A percentile compares a stretch with the other conserved stretches of the same genome.
Conservation (phyloP, 2,329 filamentous ascomycete species). For the Cladosporium sp. region DNA sequence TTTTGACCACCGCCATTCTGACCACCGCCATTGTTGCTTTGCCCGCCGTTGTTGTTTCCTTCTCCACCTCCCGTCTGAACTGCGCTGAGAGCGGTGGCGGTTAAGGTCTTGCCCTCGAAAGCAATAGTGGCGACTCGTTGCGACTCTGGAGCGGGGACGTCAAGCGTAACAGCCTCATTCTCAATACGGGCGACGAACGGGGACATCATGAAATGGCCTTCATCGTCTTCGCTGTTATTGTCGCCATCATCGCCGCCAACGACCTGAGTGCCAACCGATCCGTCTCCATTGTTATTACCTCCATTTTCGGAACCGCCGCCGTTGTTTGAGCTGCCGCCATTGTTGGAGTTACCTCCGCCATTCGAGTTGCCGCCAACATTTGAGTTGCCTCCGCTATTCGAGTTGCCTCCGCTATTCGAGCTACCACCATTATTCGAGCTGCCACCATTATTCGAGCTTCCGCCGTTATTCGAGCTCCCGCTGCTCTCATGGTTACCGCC, state of each 20-base stretch:
- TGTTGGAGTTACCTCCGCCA: conserved; percentile 37
- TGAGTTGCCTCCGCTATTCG: conserved; percentile 19
- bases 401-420: conserved; percentile 36
- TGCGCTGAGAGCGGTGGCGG: conserved; percentile 12
- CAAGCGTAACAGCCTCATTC: conserved; percentile 18
- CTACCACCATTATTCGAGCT: conserved; percentile 27
- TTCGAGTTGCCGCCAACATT: conserved; percentile 29
- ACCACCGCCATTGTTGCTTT: neutral
- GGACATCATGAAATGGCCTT: too few relatives aligned
- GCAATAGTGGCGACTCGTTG: conserved; percentile 14
- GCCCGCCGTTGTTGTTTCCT: neutral
- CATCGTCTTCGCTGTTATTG: conserved; percentile 15
- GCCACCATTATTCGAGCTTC: neutral
- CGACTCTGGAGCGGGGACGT: conserved; percentile 12
- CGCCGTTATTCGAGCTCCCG: neutral
- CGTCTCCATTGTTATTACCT: conserved; percentile 2
- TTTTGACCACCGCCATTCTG: neutral
- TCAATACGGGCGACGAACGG: conserved; percentile 21
- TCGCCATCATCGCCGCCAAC: too few relatives aligned
- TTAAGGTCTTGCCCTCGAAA: conserved; percentile 14
- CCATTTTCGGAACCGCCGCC: too few relatives aligned
- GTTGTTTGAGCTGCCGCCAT: conserved; percentile 2
- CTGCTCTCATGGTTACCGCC: neutral
- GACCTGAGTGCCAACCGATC: neutral
- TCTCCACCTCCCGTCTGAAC: neutral